Conservation (phyloP, 106 monocot genomes). For the Xerophyta viscosa region DNA sequence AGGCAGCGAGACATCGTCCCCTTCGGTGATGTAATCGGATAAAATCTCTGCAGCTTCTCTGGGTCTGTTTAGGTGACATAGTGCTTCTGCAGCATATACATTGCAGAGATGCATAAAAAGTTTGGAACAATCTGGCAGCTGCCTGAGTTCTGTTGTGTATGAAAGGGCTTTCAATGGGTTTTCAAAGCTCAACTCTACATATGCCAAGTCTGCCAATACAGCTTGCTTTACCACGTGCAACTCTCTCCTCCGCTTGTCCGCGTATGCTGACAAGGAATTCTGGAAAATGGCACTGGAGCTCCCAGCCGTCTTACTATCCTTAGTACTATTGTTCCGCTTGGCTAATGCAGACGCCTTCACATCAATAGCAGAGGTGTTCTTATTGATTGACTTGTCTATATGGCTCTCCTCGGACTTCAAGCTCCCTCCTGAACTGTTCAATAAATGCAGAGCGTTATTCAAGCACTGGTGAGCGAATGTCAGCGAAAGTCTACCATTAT, state of each 20-base stretch:
- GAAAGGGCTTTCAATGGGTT: slow-evolving; percentile 56
- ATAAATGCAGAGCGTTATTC: slow-evolving; percentile 48
- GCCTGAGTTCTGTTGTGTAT: slow-evolving; percentile 36
- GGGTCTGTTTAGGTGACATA: slow-evolving; percentile 53
- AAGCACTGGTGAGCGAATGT: slow-evolving; percentile 67
- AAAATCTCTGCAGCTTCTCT: slow-evolving; percentile 73
- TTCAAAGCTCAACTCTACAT: slow-evolving; percentile 59
- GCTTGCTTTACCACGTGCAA: slow-evolving; percentile 55
- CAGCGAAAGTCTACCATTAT: slow-evolving; percentile 35
- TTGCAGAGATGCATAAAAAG: slow-evolving; percentile 50
- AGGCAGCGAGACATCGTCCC: slow-evolving; percentile 32
- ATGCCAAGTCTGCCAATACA: slow-evolving; percentile 63
- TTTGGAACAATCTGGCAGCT: slow-evolving; percentile 59
- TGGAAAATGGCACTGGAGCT: slow-evolving; percentile 27
- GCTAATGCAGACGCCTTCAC: slow-evolving; percentile 23
- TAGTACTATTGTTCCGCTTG: too few relatives aligned
- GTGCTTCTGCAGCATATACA: slow-evolving; percentile 91
- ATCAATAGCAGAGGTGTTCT: slow-evolving; percentile 18
- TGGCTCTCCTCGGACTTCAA: slow-evolving; percentile 10
- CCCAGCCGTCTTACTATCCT: slow-evolving; percentile 29
- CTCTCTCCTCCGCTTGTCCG: slow-evolving; percentile 51
- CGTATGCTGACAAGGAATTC: slow-evolving; percentile 41
- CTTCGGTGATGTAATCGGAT: slow-evolving; percentile 33
- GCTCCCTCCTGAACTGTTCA: slow-evolving; percentile 24
- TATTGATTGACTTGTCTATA: slow-evolving; percentile 20